A percentile compares a stretch with the other conserved stretches of the same genome.
phyloP scores from a whole-genome alignment of 371 early-diverging fungal species.

The Enteropsectra breve region DNA sequence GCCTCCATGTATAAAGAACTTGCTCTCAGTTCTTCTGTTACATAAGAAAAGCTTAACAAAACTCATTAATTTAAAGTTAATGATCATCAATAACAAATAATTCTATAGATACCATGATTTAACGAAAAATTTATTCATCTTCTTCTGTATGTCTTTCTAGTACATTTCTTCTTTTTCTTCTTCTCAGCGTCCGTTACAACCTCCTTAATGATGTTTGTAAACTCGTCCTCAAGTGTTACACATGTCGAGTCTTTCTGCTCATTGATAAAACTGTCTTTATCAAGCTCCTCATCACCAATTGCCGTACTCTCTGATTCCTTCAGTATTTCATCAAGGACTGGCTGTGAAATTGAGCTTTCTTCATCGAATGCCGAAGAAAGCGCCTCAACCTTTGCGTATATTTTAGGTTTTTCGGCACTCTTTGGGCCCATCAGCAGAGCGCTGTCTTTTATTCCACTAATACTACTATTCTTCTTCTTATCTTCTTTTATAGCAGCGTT shows the following conservation, averaged over 20 bases:
- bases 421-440: neutral
- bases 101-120: too few relatives aligned
- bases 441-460: neutral
- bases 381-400: neutral
- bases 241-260: neutral
- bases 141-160: too few relatives aligned
- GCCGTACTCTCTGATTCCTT: neutral
- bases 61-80: too few relatives aligned
- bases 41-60: too few relatives aligned
- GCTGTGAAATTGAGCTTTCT: neutral
- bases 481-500: neutral
- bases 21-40: too few relatives aligned
- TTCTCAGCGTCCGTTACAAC: neutral
- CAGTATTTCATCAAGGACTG: slow-evolving; percentile 1
- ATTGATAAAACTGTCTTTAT: too few relatives aligned
- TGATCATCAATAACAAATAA: too few relatives aligned
- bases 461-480: neutral
- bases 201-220: slow-evolving; percentile 1
- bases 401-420: neutral
- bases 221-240: neutral
- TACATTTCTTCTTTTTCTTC: too few relatives aligned
- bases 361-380: neutral
- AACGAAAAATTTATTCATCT: too few relatives aligned
- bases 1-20: too few relatives aligned
- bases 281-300: neutral